A percentile compares a stretch with the other conserved stretches of the same genome.
phyloP scores from a whole-genome alignment of 768 basidiomycete species.

The Filobasidium wieringae region DNA sequence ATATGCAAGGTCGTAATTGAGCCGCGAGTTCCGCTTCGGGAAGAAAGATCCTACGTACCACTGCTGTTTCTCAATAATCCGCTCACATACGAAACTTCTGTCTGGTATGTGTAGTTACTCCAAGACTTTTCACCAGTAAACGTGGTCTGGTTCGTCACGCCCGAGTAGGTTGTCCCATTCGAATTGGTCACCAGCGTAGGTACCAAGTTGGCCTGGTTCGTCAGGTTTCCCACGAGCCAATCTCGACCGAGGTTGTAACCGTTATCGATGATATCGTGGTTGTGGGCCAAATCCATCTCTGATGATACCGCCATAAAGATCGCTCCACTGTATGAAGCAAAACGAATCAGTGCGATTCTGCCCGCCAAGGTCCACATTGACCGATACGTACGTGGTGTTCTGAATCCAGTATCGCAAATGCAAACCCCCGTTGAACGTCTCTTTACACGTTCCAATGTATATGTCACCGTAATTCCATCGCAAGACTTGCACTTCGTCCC shows the following conservation, averaged over 20 bases:
- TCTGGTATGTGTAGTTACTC: slow-evolving; percentile 62
- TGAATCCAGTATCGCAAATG: slow-evolving; percentile 85
- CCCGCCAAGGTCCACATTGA: neutral
- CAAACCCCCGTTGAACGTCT: slow-evolving; percentile 73
- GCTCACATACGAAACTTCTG: slow-evolving; percentile 54
- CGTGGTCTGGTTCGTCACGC: slow-evolving; percentile 50
- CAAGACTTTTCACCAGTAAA: slow-evolving; percentile 55
- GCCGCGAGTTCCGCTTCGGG: no score
- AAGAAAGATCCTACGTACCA: no score
- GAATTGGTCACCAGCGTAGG: neutral
- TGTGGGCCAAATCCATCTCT: slow-evolving; percentile 39
- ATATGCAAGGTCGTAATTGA: no score
- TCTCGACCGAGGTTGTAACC: slow-evolving; percentile 79
- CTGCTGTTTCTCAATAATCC: slow-evolving; percentile 62
- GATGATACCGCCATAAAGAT: slow-evolving; percentile 13
- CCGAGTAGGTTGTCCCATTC: slow-evolving; percentile 6
- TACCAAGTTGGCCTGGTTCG: slow-evolving; percentile 40
- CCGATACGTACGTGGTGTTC: slow-evolving; percentile 42
- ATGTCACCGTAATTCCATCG: slow-evolving; percentile 74
- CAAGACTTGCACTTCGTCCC: slow-evolving; percentile 70
- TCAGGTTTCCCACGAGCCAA: slow-evolving; percentile 74
- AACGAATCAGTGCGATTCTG: neutral
- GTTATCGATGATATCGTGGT: slow-evolving; percentile 61
- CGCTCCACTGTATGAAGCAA: neutral
- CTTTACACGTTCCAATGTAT: slow-evolving; percentile 68